phyloP scores from a whole-genome alignment of 208 protist genomes.

The Trypanosoma avium region DNA sequence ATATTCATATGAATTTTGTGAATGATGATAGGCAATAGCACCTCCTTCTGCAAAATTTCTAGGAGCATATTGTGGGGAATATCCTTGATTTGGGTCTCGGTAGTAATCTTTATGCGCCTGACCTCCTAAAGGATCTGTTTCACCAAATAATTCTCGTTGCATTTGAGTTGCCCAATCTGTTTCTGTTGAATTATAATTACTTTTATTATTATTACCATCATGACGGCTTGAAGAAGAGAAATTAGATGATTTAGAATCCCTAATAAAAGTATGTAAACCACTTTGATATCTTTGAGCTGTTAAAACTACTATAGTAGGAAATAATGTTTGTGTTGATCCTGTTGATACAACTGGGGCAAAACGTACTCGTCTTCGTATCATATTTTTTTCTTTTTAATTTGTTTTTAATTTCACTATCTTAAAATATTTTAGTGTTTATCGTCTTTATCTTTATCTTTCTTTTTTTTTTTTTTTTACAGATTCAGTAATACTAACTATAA shows the following conservation, averaged over 20 bases:
- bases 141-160: slow-evolving; percentile 73
- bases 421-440: no score
- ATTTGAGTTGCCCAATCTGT: slow-evolving; percentile 65
- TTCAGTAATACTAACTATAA: no score
- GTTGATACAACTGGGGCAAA: not conserved
- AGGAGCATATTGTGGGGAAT: slow-evolving; percentile 81
- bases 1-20: slow-evolving; percentile 33
- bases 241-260: slow-evolving; percentile 24
- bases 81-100: slow-evolving; percentile 71
- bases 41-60: slow-evolving; percentile 74
- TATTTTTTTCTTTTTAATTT: not conserved
- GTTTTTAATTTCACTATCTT: no score
- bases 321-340: not conserved
- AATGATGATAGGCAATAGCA: slow-evolving; percentile 70
- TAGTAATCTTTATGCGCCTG: slow-evolving; percentile 87
- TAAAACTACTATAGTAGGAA: not conserved
- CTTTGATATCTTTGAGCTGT: slow-evolving; percentile 7
- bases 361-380: slow-evolving; percentile 28
- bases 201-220: not conserved
- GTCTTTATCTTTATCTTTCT: no score
- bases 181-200: not conserved
- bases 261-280: slow-evolving; percentile 53
- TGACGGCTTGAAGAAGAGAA: not conserved
- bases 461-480: no score
- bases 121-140: slow-evolving; percentile 74